Conservation (phyloP, 2,329 filamentous ascomycete species). For the Balansia obtecta region DNA sequence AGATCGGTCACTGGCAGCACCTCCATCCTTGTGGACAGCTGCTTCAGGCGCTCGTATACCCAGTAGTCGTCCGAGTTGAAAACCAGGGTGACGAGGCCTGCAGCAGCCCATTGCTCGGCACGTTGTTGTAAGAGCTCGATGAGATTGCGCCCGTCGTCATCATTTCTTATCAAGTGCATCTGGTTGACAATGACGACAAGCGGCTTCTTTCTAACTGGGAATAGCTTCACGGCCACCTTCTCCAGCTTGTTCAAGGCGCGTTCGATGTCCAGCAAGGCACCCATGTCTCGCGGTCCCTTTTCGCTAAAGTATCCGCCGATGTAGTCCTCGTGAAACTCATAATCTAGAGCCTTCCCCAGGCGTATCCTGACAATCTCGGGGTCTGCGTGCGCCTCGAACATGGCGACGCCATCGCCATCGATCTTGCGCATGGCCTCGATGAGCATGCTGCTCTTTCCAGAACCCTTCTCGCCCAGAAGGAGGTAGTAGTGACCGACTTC, state of each 20-base stretch:
- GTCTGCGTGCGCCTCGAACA: slow-evolving; percentile 94
- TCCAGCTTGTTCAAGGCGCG: slow-evolving; percentile 95
- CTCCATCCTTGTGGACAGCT: slow-evolving; percentile 88
- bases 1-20: slow-evolving; percentile 79
- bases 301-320: slow-evolving; percentile 95
- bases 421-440: slow-evolving; percentile 90
- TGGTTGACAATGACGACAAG: slow-evolving; percentile 92
- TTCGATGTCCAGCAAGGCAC: slow-evolving; percentile 87
- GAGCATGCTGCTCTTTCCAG: slow-evolving; percentile 93
- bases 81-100: slow-evolving; percentile 79
- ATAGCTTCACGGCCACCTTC: slow-evolving; percentile 72
- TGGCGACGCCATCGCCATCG: slow-evolving; percentile 76
- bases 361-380: slow-evolving; percentile 89
- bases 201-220: slow-evolving; percentile 50
- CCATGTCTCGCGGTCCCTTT: slow-evolving; percentile 80
- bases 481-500: slow-evolving; percentile 78
- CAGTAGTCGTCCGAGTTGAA: slow-evolving; percentile 98
- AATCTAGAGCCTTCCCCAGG: slow-evolving; percentile 86
- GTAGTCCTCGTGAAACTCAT: slow-evolving; percentile 95
- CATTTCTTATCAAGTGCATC: slow-evolving; percentile 79
- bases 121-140: slow-evolving; percentile 91
- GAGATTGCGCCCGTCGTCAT: slow-evolving; percentile 85
- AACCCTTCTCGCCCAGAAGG: slow-evolving; percentile 88
- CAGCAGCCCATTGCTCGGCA: slow-evolving; percentile 91
- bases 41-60: slow-evolving; percentile 92